Conservation (phyloP, 495 filamentous ascomycete genomes). For the Penicillium argentinense region DNA sequence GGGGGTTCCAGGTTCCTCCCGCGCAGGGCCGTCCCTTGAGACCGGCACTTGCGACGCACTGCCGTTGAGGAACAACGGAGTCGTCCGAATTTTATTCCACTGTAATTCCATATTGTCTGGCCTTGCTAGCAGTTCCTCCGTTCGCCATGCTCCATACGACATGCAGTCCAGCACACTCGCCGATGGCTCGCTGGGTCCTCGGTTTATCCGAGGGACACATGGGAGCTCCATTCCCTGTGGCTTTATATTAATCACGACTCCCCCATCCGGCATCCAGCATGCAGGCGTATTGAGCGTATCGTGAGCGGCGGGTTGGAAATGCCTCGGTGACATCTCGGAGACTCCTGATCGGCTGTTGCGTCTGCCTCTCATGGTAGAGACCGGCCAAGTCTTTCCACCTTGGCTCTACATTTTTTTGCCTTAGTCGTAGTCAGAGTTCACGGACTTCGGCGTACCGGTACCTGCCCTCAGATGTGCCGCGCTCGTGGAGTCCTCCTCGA, state of each 20-base stretch:
- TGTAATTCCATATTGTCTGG: too few species aligned
- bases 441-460: too few species aligned
- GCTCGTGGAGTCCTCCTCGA: background rate
- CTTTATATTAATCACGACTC: conserved; percentile 21
- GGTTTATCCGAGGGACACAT: conserved; percentile 14
- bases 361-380: background rate
- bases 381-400: too few species aligned
- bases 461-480: too few species aligned
- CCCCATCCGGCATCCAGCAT: background rate
- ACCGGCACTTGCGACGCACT: conserved; percentile 11
- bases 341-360: background rate
- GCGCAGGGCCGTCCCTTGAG: too few species aligned
- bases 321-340: background rate
- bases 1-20: conserved; percentile 4
- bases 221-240: conserved; percentile 8
- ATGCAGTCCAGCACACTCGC: too few species aligned
- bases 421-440: too few species aligned
- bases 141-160: too few species aligned
- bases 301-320: background rate
- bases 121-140: too few species aligned
- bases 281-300: background rate
- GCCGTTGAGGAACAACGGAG: conserved; percentile 4
- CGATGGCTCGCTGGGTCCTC: too few species aligned
- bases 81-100: conserved; percentile 1
- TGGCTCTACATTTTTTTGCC: too few species aligned